A percentile compares a stretch with the other conserved stretches of the same genome.
Conservation (phyloP, 1,139 yeast species). For the Saccharomyces hybrid region DNA sequence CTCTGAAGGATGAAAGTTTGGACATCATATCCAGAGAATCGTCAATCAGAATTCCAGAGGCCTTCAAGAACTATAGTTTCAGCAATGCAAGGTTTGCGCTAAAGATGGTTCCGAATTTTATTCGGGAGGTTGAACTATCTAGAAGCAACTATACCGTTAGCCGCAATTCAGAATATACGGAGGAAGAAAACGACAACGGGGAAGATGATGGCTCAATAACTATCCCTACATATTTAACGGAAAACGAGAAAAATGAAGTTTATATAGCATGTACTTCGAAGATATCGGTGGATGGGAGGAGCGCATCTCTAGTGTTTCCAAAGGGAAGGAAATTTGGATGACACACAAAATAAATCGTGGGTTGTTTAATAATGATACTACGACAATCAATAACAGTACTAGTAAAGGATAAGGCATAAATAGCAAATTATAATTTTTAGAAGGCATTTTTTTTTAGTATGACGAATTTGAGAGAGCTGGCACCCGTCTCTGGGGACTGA, state of each 20-base stretch:
- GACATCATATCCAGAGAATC: neutral
- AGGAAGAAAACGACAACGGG: neutral
- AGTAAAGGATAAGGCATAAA: neutral
- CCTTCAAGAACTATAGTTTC: neutral
- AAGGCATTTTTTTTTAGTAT: neutral
- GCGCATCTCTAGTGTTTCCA: neutral
- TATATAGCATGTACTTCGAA: neutral
- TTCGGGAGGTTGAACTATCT: neutral
- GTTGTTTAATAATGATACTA: no score
- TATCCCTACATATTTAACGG: neutral
- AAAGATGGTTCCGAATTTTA: neutral
- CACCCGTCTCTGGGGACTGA: conserved; percentile 1
- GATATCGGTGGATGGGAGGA: neutral
- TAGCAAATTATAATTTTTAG: neutral
- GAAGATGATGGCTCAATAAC: neutral
- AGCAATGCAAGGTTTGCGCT: neutral
- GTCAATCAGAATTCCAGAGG: neutral
- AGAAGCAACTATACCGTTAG: neutral
- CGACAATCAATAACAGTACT: neutral
- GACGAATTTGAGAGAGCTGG: neutral
- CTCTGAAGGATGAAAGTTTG: neutral
- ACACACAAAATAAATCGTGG: neutral
- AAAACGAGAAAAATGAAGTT: neutral
- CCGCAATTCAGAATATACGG: neutral
- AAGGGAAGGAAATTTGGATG: neutral